Percentiles rank a stretch among this genome's conserved stretches.
Evolutionary conservation across 2,329 filamentous ascomycete genomes (phyloP).

Genomic region (Didymella sp.): DNA sequence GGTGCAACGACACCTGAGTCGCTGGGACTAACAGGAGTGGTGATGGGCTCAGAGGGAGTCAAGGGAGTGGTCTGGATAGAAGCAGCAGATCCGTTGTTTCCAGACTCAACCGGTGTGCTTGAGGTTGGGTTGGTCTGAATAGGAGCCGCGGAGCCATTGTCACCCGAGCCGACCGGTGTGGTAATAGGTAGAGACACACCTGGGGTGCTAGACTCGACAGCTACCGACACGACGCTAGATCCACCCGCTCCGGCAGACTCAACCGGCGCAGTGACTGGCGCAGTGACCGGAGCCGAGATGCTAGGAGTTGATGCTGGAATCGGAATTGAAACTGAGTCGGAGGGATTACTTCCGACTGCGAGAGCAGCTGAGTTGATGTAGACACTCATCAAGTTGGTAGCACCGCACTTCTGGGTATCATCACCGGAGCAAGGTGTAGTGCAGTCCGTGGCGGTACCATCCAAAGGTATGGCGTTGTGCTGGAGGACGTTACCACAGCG

Average conservation of each 20-base stretch:
- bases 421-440: neutral
- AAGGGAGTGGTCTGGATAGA: neutral
- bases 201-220: too few relatives aligned
- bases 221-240: neutral
- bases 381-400: neutral
- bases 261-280: neutral
- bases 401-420: constrained; percentile 5
- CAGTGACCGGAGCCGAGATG: neutral
- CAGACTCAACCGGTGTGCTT: neutral
- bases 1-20: neutral
- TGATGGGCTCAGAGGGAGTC: neutral
- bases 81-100: neutral
- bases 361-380: neutral
- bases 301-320: neutral
- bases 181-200: neutral
- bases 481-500: constrained; percentile 12
- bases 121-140: neutral
- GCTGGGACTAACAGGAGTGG: neutral
- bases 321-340: neutral
- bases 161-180: neutral
- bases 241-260: neutral
- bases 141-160: neutral
- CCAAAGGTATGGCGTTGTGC: neutral
- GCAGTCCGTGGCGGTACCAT: neutral
- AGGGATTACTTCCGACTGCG: neutral